Conservation (phyloP, 2,329 filamentous ascomycete genomes). For the Neoscytalidium dimidiatum region DNA sequence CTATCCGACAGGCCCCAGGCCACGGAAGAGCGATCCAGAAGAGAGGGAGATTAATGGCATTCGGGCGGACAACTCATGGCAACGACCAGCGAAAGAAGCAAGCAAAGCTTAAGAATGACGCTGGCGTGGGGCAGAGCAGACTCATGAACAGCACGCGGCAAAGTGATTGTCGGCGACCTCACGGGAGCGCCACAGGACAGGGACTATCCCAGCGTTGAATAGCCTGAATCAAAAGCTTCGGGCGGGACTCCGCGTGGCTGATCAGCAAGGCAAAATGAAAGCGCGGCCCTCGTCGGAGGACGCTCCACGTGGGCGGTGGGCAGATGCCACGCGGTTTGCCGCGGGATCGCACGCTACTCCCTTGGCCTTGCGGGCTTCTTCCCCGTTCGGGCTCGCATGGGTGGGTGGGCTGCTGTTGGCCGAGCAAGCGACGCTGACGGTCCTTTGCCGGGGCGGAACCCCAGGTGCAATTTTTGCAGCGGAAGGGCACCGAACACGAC, state of each 20-base stretch:
- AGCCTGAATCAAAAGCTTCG: neutral
- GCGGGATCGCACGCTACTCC: slow-evolving; percentile 1
- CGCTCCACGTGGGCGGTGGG: slow-evolving; percentile 11
- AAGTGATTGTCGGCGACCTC: neutral
- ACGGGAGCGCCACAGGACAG: neutral
- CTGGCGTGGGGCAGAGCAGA: neutral
- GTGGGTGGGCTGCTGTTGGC: neutral
- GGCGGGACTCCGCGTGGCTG: slow-evolving; percentile 9
- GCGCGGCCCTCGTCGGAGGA: slow-evolving; percentile 8
- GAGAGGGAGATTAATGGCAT: too few relatives aligned
- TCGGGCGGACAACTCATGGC: neutral
- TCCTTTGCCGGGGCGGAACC: neutral
- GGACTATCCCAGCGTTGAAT: neutral
- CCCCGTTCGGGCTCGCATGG: neutral
- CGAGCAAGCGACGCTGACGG: neutral
- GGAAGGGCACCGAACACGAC: too few relatives aligned
- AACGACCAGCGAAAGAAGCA: neutral
- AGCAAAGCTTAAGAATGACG: too few relatives aligned
- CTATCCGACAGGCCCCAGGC: neutral
- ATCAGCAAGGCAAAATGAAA: too few relatives aligned
- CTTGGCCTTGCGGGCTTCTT: neutral
- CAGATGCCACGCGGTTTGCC: slow-evolving; percentile 12
- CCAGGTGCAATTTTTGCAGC: too few relatives aligned
- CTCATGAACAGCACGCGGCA: neutral
- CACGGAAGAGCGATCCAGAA: too few relatives aligned